Percentiles rank a stretch among this genome's conserved stretches.
Evolutionary conservation across 108 stramenopile genomes (phyloP).

Genomic region (Skeletonema tropicum): DNA sequence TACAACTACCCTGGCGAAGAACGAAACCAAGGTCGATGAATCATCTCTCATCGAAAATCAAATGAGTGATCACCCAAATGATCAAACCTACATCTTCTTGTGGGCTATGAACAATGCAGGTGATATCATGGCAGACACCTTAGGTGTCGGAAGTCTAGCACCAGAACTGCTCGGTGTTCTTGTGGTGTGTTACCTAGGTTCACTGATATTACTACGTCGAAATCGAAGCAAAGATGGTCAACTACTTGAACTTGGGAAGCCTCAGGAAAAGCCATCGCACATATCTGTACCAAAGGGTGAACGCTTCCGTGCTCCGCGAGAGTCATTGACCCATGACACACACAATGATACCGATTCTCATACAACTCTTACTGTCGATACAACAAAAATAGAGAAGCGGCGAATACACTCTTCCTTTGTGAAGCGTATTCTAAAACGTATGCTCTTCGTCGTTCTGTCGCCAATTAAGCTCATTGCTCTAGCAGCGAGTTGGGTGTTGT

Average conservation of each 20-base stretch:
- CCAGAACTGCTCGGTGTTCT: constrained; percentile 41
- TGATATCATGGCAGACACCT: constrained; percentile 22
- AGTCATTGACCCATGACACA: not conserved
- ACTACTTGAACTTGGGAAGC: not conserved
- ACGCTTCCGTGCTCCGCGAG: not conserved
- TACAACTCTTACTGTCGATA: constrained; percentile 26
- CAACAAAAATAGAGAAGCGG: constrained; percentile 5
- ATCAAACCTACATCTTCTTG: not conserved
- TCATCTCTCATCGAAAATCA: not conserved
- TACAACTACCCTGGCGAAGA: not conserved
- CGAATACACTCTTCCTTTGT: not conserved
- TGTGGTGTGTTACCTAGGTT: constrained; percentile 24
- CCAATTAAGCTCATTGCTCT: constrained; percentile 24
- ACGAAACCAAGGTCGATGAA: not conserved
- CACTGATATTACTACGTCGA: constrained; percentile 29
- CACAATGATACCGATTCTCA: constrained; percentile 12
- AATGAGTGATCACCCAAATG: not conserved
- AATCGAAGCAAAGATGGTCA: not conserved
- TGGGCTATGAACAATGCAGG: constrained; percentile 15
- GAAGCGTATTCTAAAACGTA: not conserved
- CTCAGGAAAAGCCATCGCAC: not conserved
- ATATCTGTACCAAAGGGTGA: not conserved
- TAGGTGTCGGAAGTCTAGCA: constrained; percentile 34
- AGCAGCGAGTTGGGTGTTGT: not conserved
- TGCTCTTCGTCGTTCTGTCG: constrained; percentile 7